Percentiles rank a stretch among this genome's conserved stretches.
These are phyloP conservation scores for Pythium guiyangense DNA, from an alignment of 352 stramenopile genomes.

Conservation along the genomic window DNA sequence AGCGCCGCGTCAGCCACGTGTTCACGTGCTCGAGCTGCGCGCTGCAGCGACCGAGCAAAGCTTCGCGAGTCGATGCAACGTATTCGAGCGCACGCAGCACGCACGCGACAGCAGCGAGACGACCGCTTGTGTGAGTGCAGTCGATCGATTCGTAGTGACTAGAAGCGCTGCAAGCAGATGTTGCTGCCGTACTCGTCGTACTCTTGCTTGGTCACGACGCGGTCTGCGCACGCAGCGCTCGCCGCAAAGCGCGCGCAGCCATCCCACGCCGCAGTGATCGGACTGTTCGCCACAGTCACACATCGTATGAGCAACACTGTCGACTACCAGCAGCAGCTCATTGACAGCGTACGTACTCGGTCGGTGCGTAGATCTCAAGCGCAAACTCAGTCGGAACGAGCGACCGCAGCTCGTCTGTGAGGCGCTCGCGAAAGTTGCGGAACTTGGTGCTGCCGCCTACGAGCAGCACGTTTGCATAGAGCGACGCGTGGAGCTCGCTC, in stretches of 20 bases:
- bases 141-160: background rate
- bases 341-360: slow-evolving; percentile 40
- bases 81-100: too few relatives aligned
- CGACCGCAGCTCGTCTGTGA: slow-evolving; percentile 59
- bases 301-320: slow-evolving; percentile 2
- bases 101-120: too few relatives aligned
- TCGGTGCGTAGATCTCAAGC: slow-evolving; percentile 29
- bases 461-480: slow-evolving; percentile 87
- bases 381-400: slow-evolving; percentile 49
- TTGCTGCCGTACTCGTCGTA: slow-evolving; percentile 78
- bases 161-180: slow-evolving; percentile 42
- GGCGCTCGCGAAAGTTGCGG: slow-evolving; percentile 65
- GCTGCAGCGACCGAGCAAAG: too few relatives aligned
- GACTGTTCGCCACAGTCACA: slow-evolving; percentile 22
- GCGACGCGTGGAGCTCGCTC: slow-evolving; percentile 49
- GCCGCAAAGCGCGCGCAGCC: slow-evolving; percentile 45
- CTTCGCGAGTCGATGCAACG: too few relatives aligned
- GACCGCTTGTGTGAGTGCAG: too few relatives aligned
- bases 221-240: slow-evolving; percentile 18
- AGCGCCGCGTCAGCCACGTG: too few relatives aligned
- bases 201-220: slow-evolving; percentile 59
- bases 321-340: background rate
- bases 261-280: slow-evolving; percentile 49
- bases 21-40: too few relatives aligned
- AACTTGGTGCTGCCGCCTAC: slow-evolving; percentile 89